Conservation (phyloP, 306 rosid genomes). For the Phaseolus lunatus region DNA sequence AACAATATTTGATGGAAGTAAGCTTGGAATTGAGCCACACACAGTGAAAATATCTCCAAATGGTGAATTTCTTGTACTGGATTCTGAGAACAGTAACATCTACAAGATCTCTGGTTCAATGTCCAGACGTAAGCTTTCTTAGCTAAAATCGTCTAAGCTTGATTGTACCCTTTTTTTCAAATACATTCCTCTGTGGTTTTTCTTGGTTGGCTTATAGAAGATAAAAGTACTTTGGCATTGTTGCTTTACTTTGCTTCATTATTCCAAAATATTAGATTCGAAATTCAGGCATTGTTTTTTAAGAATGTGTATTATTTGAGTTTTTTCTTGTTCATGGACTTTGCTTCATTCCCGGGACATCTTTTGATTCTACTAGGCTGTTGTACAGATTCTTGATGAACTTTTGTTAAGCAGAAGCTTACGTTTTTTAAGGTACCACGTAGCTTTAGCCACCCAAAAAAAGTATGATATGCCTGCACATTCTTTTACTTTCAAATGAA, state of each 20-base stretch:
- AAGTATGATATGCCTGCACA: constrained; percentile 46
- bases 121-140: constrained; percentile 72
- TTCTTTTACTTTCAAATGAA: constrained; percentile 34
- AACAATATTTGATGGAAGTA: constrained; percentile 92
- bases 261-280: constrained; percentile 38
- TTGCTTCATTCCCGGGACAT: constrained; percentile 51
- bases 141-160: constrained; percentile 20
- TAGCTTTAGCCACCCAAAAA: constrained; percentile 40
- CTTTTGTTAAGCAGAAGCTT: constrained; percentile 77
- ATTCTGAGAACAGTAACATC: constrained; percentile 88
- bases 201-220: constrained; percentile 26
- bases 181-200: background rate
- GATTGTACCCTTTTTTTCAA: background rate
- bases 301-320: constrained; percentile 38
- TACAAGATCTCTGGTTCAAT: constrained; percentile 79
- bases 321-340: constrained; percentile 42
- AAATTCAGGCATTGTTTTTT: constrained; percentile 38
- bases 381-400: constrained; percentile 46
- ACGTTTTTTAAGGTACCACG: constrained; percentile 53
- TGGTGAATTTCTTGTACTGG: constrained; percentile 88
- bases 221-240: constrained; percentile 1
- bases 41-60: constrained; percentile 69
- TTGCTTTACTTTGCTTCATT: constrained; percentile 31
- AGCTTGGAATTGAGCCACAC: constrained; percentile 93
- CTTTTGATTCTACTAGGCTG: constrained; percentile 54